Conservation (phyloP, 2,329 filamentous ascomycete species). For the Dactylellina haptotyla region DNA sequence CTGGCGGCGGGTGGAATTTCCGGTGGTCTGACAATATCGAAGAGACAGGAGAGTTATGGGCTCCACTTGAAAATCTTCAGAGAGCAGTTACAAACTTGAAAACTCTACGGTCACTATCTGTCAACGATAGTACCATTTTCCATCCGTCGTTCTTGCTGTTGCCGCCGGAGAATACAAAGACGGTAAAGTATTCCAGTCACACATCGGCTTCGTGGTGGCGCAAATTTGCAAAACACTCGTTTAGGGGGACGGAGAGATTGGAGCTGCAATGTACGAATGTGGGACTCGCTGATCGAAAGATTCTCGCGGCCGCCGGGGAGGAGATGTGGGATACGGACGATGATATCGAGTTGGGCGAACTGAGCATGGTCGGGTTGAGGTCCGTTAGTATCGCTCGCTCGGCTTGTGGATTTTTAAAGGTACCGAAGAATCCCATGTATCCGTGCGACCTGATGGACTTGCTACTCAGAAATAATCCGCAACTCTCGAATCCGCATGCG, state of each 20-base stretch:
- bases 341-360: background rate
- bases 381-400: constrained; percentile 1
- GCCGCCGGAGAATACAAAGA: constrained; percentile 4
- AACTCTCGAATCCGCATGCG: no score
- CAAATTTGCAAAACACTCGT: constrained; percentile 10
- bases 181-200: background rate
- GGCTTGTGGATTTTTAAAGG: no score
- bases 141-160: constrained; percentile 16
- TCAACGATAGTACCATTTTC: background rate
- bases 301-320: background rate
- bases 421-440: no score
- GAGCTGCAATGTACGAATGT: background rate
- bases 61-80: constrained; percentile 1
- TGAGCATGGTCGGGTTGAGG: background rate
- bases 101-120: background rate
- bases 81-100: constrained; percentile 1
- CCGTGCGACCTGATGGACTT: no score
- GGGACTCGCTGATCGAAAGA: background rate
- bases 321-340: background rate
- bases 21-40: background rate
- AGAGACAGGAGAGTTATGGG: background rate
- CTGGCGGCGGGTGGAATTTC: no score
- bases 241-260: background rate
- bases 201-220: constrained; percentile 15
- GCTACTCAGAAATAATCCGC: no score